Evolutionary conservation across 805 yeast species (phyloP), one percentile per base, ranked within the genome.

Genomic region (Starmerella khaoyaiensis): DNA sequence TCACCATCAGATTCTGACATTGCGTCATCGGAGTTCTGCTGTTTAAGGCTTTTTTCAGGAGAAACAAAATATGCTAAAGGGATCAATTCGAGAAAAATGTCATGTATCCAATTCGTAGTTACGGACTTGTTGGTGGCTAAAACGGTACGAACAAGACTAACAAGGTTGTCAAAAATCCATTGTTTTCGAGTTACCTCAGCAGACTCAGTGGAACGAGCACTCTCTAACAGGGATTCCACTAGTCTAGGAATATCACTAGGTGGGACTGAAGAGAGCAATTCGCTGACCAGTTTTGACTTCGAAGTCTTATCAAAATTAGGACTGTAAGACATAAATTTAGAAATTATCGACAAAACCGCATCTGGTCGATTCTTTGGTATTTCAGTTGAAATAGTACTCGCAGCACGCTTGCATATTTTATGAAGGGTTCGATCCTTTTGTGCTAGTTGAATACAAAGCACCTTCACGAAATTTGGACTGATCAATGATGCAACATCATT

Each of bases 261-360:
- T 5, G 28, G 37, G 4, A 47, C 42, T 12, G 38, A 39, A 16
- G 47, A 31, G 7, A 74, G 45, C 8, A 74, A 51, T 11, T 53
- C 56, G 28, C 71, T 74, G 10, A 72, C 60, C 0, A 82, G 71
- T 53, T 77, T 82, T 1, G 86, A 61, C 51, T 79, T 83, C 1
- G 94, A 77, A 21, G 79, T 54, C 42, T 68, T 65, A 56, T 86
- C 96, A 56, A 86, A 84, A 42, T 74, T 74, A 50, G 79, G 63
- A 27, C 45, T 41, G 22, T 31, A 30, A 9, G 34, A 33, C 32
- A 48, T 39, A 23, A 44, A 43, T 28, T 28, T 35, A 19, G 35
- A 14, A 3, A 45, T 29, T 2, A 45, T 38, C 10, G 35, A 31
- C 12, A 45, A 28, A 5, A 39, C 11, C 22, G 35, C 43, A 21